Evolutionary conservation across 2,329 filamentous ascomycete species (phyloP).

Genomic region (Penicillium expansum): DNA sequence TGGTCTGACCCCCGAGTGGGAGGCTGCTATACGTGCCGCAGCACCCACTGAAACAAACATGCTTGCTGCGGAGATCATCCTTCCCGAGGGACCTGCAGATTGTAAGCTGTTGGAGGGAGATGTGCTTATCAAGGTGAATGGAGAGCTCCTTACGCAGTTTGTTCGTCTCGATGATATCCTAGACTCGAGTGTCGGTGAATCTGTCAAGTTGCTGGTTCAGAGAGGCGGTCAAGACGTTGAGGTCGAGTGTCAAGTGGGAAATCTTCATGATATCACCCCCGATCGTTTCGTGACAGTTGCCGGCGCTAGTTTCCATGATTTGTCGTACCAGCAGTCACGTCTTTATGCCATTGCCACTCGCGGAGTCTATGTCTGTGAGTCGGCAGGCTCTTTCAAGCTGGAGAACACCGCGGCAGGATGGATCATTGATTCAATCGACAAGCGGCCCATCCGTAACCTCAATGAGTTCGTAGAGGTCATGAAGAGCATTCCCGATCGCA

Average conservation of each 20-base stretch:
- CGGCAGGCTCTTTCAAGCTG: slow-evolving; percentile 90
- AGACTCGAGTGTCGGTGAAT: slow-evolving; percentile 77
- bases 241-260: slow-evolving; percentile 78
- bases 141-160: slow-evolving; percentile 88
- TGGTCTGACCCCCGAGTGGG: slow-evolving; percentile 80
- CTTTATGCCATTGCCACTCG: slow-evolving; percentile 89
- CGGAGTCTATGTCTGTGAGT: slow-evolving; percentile 93
- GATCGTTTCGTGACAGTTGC: slow-evolving; percentile 93
- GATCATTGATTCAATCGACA: slow-evolving; percentile 89
- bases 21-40: slow-evolving; percentile 74
- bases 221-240: slow-evolving; percentile 84
- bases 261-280: slow-evolving; percentile 91
- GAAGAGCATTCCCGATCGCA: slow-evolving; percentile 74
- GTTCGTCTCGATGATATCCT: slow-evolving; percentile 86
- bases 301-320: slow-evolving; percentile 89
- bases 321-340: slow-evolving; percentile 97
- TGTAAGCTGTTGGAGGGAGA: slow-evolving; percentile 90
- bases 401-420: slow-evolving; percentile 88
- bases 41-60: slow-evolving; percentile 95
- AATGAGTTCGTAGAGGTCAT: slow-evolving; percentile 88
- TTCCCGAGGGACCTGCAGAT: slow-evolving; percentile 85
- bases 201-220: slow-evolving; percentile 79
- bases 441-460: slow-evolving; percentile 84
- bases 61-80: slow-evolving; percentile 92
- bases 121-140: slow-evolving; percentile 89